phyloP scores from a whole-genome alignment of 495 filamentous ascomycete species.

The Emericellopsis terricola region DNA sequence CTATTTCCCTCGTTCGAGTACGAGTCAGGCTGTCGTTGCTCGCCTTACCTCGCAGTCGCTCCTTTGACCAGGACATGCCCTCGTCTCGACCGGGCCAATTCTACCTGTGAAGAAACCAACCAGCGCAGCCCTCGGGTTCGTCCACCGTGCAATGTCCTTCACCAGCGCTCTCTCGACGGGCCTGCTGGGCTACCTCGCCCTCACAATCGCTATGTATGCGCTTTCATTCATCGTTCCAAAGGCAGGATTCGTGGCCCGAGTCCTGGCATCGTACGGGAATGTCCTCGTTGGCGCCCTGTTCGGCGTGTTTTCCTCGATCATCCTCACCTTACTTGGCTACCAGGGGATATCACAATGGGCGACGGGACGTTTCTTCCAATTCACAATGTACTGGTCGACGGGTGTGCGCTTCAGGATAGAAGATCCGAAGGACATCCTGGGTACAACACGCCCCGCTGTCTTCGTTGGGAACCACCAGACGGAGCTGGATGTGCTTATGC shows the following conservation, averaged over 20 bases:
- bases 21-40: too few species aligned
- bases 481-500: constrained; percentile 84
- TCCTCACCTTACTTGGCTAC: constrained; percentile 51
- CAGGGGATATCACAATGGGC: constrained; percentile 74
- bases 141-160: constrained; percentile 4
- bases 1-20: too few species aligned
- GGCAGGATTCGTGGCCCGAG: constrained; percentile 52
- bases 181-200: constrained; percentile 35
- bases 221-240: constrained; percentile 30
- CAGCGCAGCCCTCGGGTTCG: too few species aligned
- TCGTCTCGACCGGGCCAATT: too few species aligned
- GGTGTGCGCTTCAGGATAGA: constrained; percentile 65
- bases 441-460: constrained; percentile 58
- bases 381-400: constrained; percentile 52
- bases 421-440: constrained; percentile 45
- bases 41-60: too few species aligned
- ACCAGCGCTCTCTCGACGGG: constrained; percentile 30
- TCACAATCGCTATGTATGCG: constrained; percentile 36
- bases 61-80: too few species aligned
- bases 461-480: constrained; percentile 91
- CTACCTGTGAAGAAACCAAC: too few species aligned
- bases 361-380: constrained; percentile 64
- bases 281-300: constrained; percentile 51
- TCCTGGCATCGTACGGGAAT: constrained; percentile 50
- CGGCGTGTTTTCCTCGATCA: constrained; percentile 57